Conservation (phyloP, 257 asterid genomes). For the Solanum infundibuliforme region DNA sequence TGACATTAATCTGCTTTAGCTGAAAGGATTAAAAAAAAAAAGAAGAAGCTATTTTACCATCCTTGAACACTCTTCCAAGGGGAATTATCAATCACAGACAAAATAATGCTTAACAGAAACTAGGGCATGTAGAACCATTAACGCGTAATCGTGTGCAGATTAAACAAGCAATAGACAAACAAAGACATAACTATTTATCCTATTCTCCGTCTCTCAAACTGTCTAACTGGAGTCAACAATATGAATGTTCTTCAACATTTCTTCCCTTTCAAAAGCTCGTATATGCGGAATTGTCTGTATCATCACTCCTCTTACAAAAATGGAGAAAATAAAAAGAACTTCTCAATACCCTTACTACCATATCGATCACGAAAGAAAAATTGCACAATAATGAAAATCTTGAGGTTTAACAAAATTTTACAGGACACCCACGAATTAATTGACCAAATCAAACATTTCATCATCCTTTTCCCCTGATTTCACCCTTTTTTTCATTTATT, state of each 20-base stretch:
- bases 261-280: background rate
- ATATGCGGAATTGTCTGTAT: background rate
- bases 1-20: background rate
- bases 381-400: background rate
- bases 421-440: background rate
- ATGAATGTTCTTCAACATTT: background rate
- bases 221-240: background rate
- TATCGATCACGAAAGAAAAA: background rate
- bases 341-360: background rate
- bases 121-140: background rate
- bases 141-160: background rate
- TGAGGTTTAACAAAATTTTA: background rate
- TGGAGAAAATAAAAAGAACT: too few relatives aligned
- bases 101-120: background rate
- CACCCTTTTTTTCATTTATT: background rate
- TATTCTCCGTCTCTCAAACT: background rate
- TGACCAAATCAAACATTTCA: background rate
- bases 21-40: background rate
- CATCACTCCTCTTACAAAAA: background rate
- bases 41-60: background rate
- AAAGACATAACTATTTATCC: background rate
- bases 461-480: background rate
- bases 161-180: background rate
- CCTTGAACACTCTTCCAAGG: background rate
- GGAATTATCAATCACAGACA: background rate